Conservation (phyloP, 768 basidiomycete genomes). For the Tephrocybe sp. region DNA sequence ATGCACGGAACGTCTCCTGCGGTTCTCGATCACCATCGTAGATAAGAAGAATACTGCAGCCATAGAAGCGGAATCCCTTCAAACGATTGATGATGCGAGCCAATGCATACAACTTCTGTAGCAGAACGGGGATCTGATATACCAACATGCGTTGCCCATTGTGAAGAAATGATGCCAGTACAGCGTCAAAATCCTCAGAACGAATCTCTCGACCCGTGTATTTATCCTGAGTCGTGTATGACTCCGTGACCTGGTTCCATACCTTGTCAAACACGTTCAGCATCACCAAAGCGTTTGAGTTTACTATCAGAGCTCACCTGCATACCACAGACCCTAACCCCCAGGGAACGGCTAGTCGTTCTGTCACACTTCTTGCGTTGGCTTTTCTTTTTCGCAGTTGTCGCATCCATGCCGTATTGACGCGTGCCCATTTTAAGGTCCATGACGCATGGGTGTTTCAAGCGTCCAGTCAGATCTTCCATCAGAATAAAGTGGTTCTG, state of each 20-base stretch:
- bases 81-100: conserved; percentile 87
- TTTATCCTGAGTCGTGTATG: conserved; percentile 93
- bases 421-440: conserved; percentile 99
- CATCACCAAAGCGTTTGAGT: conserved; percentile 5
- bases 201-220: conserved; percentile 92
- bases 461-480: conserved; percentile 94
- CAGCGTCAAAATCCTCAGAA: conserved; percentile 79
- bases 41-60: conserved; percentile 93
- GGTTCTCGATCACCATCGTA: conserved; percentile 94
- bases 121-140: conserved; percentile 88
- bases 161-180: conserved; percentile 80
- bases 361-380: conserved; percentile 98
- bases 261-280: conserved; percentile 52
- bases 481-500: conserved; percentile 98
- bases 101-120: conserved; percentile 92
- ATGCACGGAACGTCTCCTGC: conserved; percentile 72
- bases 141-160: conserved; percentile 83
- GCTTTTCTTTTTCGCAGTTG: conserved; percentile 91
- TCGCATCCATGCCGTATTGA: conserved; percentile 97
- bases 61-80: conserved; percentile 97
- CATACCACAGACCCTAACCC: conserved; percentile 97
- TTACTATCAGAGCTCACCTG: conserved; percentile 63
- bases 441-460: conserved; percentile 92
- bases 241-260: conserved; percentile 84
- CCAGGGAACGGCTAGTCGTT: conserved; percentile 88